Evolutionary conservation across 495 filamentous ascomycete species (phyloP).

Genomic region (Cryomyces minteri): DNA sequence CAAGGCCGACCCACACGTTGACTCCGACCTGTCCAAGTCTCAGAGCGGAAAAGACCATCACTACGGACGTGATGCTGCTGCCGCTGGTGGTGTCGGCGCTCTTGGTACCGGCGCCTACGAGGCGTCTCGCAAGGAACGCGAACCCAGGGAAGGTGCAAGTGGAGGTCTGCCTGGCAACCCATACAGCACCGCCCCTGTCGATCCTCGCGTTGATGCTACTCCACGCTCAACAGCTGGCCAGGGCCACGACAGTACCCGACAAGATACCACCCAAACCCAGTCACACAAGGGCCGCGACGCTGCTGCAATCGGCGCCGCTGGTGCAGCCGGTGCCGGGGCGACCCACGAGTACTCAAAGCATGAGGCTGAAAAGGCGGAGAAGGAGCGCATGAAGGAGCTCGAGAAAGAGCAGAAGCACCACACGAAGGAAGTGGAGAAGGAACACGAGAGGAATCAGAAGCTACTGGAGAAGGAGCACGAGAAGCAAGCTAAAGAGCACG

Average conservation of each 20-base stretch:
- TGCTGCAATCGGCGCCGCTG: slow-evolving; percentile 4
- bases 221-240: neutral
- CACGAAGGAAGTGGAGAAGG: slow-evolving; percentile 1
- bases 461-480: slow-evolving; percentile 7
- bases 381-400: slow-evolving; percentile 2
- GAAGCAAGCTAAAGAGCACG: slow-evolving; percentile 8
- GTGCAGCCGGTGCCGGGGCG: slow-evolving; percentile 5
- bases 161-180: neutral
- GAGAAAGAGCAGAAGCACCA: slow-evolving; percentile 4
- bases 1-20: slow-evolving; percentile 5
- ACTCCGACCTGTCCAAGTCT: neutral
- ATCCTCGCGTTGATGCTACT: neutral
- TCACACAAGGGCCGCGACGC: slow-evolving; percentile 5
- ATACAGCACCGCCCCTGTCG: neutral
- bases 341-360: slow-evolving; percentile 9
- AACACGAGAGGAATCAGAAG: slow-evolving; percentile 6
- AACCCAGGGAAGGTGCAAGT: neutral
- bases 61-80: slow-evolving; percentile 12
- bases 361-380: slow-evolving; percentile 9
- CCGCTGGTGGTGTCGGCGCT: slow-evolving; percentile 6
- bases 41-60: slow-evolving; percentile 11
- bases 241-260: neutral
- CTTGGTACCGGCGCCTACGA: slow-evolving; percentile 3
- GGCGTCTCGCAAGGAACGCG: neutral
- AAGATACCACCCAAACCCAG: neutral